A percentile compares a stretch with the other conserved stretches of the same genome.
phyloP scores from a whole-genome alignment of 441 rosid species.

The Bruguiera hainesii region DNA sequence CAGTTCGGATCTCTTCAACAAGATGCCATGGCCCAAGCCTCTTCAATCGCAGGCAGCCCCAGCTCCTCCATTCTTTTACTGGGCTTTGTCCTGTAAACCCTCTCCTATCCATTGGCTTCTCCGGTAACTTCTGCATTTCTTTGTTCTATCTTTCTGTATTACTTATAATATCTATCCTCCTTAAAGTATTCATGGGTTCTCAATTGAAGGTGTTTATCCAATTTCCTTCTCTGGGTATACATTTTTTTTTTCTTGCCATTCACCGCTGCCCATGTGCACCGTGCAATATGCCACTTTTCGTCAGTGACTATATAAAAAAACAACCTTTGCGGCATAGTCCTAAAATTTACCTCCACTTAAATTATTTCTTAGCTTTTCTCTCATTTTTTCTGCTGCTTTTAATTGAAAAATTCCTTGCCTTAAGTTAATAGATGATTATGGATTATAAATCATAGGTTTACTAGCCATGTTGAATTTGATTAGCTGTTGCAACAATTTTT shows the following conservation, averaged over 20 bases:
- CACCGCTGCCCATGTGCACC: neutral
- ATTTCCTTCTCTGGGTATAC: neutral
- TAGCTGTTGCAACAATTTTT: no score
- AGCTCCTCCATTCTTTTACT: slow-evolving; percentile 42
- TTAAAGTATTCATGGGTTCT: neutral
- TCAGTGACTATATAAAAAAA: neutral
- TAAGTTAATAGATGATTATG: no score
- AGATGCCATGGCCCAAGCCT: slow-evolving; percentile 26
- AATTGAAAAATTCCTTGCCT: no score
- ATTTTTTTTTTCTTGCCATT: neutral
- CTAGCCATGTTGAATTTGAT: no score
- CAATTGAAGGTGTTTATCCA: neutral
- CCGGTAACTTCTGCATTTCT: slow-evolving; percentile 35
- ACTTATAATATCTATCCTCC: neutral
- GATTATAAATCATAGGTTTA: no score
- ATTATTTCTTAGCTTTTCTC: neutral
- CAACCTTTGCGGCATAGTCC: neutral
- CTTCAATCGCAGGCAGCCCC: slow-evolving; percentile 19
- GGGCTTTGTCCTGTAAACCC: slow-evolving; percentile 59
- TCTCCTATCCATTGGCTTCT: slow-evolving; percentile 46
- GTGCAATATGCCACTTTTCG: no score
- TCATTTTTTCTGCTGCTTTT: neutral
- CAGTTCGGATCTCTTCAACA: slow-evolving; percentile 28
- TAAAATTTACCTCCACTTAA: neutral
- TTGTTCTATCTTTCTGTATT: neutral